Base-by-base conservation (phyloP, 2,329 filamentous ascomycete species). In the Anisogramma anomala region DNA sequence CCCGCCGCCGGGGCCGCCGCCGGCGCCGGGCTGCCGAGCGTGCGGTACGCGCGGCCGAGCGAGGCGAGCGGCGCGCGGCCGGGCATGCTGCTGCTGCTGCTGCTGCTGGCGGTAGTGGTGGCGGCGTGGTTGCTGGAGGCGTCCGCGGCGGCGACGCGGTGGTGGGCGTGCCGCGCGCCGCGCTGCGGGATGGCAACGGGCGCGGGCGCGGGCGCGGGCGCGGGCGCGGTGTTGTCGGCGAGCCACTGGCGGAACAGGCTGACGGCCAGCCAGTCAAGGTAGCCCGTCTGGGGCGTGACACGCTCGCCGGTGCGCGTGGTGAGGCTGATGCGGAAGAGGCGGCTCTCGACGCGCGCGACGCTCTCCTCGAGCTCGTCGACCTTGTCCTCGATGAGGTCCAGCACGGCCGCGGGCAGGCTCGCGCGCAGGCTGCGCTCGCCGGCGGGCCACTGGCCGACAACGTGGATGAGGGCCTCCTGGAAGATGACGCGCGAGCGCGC, bases 341-440 rank as follows among this genome's bases (percentile, higher is more conserved):
- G 80, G 15, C 79, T 77, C 56, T 95, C 89, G 17, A 91, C 74
- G 20, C 82, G 79, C 26, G 77, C 73, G 48, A 94, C 84, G 6
- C 79, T 71, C 53, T 95, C 87, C 48, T 87, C 82, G 14, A 95
- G 69, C 59, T 95, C 88, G 51, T 94, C 86, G 4, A 91, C 86
- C 60, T 95, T 95, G 62, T 95, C 87, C 59, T 94, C 85, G 47
- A 95, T 93, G 26, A 95, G 71, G 51, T 95, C 87, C 8, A 95
- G 68, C 0, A 95, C 85, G 0, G 74, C 59, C 19, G 81, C 75
- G 0, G 88, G 84, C 30, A 94, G 69, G 22, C 81, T 70, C 46
- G 75, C 71, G 43, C 84, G 78, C 26, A 95, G 73, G 52, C 84
- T 84, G 19, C 82, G 75, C 52, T 87, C 76, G 13, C 82, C 86